Base-by-base conservation (phyloP, 2,329 filamentous ascomycete genomes). In the Myriosclerotinia curreyana region DNA sequence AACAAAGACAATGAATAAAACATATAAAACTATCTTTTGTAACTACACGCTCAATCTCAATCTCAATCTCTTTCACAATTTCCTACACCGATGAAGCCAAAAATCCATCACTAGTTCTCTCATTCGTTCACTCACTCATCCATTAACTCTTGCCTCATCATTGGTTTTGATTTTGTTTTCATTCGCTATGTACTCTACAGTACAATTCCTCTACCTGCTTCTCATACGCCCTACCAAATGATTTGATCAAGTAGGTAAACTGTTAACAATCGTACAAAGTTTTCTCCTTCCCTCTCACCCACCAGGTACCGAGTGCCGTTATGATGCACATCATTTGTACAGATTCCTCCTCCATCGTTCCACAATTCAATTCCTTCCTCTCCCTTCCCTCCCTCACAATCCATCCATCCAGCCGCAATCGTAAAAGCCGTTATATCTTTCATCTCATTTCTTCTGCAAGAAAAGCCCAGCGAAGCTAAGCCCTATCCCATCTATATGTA, bases 401-500 rank as follows among this genome's bases (percentile, higher is more conserved):
- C 20, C 48, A 40, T 34, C 36, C 46, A 40, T 31, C 22, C 11
- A 51, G 28, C 36, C 48, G 14, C 22, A 49, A 52, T 61, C 59
- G 52, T 61, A 61, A 61, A 52, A 42, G 59, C 59, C 59, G 48
- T 58, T 44, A 61, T 31, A 28, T 28, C 44, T 50, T 50, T 38
- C 44, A 61, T 31, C 34, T 48, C 44, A 60, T 61, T 52, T 55
- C 49, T 62, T 52, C 38, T 60, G 56, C 56, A 60, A 60, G 46
- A 31, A 54, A 60, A 34, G 42, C 31, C 31, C 22, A 53, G 42
- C 50, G 31, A 48, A 36, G 38, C 11, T 40, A 17, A 44, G 20
- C 52, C 60, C 40, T 42, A 56, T 56, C 40, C 60, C 60, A 56
- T 62, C 60, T 62, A 62, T 62, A 62, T 62, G 52, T 49, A 46